Evolutionary conservation across 2,329 filamentous ascomycete species (phyloP).

Genomic region (Penicillium vulpinum): DNA sequence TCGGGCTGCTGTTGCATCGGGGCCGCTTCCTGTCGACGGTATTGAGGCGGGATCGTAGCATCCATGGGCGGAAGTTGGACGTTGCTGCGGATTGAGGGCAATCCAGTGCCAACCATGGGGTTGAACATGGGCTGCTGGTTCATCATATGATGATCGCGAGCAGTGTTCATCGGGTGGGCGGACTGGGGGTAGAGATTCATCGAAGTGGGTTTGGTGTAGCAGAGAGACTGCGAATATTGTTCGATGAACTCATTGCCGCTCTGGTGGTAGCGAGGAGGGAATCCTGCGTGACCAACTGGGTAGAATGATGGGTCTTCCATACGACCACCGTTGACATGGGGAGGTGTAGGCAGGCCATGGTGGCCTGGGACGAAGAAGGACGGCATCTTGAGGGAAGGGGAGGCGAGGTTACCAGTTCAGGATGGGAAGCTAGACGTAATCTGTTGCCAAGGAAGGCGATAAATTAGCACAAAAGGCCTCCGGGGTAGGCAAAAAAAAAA

Average conservation of each 20-base stretch:
- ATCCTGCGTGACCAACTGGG: conserved; percentile 39
- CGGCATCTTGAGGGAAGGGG: conserved; percentile 37
- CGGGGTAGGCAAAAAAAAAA: conserved; percentile 5
- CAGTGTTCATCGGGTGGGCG: conserved; percentile 31
- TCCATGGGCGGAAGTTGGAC: conserved; percentile 45
- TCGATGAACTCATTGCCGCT: conserved; percentile 49
- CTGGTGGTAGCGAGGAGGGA: conserved; percentile 45
- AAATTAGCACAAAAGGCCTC: conserved; percentile 24
- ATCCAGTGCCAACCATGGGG: conserved; percentile 30
- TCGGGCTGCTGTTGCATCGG: conserved; percentile 37
- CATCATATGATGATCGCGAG: conserved; percentile 36
- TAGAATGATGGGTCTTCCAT: conserved; percentile 45
- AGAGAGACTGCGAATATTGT: conserved; percentile 46
- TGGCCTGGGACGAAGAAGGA: conserved; percentile 45
- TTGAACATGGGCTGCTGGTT: conserved; percentile 40
- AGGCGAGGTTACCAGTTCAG: conserved; percentile 33
- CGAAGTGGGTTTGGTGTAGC: conserved; percentile 40
- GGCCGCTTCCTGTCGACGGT: conserved; percentile 41
- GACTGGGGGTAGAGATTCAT: conserved; percentile 36
- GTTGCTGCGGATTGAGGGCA: conserved; percentile 45
- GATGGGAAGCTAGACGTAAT: conserved; percentile 40
- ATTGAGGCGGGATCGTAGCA: conserved; percentile 42
- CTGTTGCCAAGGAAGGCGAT: conserved; percentile 15
- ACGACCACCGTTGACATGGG: conserved; percentile 40
- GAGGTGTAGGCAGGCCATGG: conserved; percentile 43